Evolutionary conservation across 2,329 filamentous ascomycete genomes (phyloP), one percentile per base, ranked within the genome.

Genomic region (Aspergillus pseudoterreus): DNA sequence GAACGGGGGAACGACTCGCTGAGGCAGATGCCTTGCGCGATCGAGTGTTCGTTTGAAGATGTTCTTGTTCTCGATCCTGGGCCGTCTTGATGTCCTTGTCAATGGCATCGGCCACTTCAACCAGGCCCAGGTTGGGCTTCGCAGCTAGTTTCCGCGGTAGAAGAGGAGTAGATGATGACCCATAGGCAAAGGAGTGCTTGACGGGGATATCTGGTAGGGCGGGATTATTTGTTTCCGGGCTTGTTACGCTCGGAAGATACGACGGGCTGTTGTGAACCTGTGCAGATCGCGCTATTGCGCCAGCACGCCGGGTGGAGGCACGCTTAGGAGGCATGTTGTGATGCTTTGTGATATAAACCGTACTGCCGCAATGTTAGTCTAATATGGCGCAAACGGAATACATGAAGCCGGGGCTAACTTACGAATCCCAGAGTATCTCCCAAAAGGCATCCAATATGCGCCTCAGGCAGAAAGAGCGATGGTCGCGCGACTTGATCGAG

Each of bases 141-240:
- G 63, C 55, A n/a, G 61, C 53, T 22, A 73, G 59, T 56, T 64
- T 64, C 43, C 63, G 63, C 9, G 72, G 71, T 17, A 74, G 57
- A 21, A 64, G 58, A 14, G 69, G 63, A 11, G 67, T 66, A 19
- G 64, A 63, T 17, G 63, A 65, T 6, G 70, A 67, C 24, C 72
- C 72, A 62, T 75, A 74, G 12, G 69, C 69, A 50, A 69, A 74
- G 1, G 72, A 73, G 43, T 68, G 66, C 48, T 69, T 68, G 21
- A 67, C 67, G 38, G 71, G 68, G 44, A 74, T 59, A 45, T 66
- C 63, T 6, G 71, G 71, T 32, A 75, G 57, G 47, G 51, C 55
- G 39, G 65, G 63, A 54, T 64, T 57, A 30, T 45, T 57, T 35
- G 45, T 44, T 24, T 33, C 49, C 24, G 53, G 50, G 38, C 47